Conservation (phyloP, 2,329 filamentous ascomycete species). For the Macrophomina tecta region DNA sequence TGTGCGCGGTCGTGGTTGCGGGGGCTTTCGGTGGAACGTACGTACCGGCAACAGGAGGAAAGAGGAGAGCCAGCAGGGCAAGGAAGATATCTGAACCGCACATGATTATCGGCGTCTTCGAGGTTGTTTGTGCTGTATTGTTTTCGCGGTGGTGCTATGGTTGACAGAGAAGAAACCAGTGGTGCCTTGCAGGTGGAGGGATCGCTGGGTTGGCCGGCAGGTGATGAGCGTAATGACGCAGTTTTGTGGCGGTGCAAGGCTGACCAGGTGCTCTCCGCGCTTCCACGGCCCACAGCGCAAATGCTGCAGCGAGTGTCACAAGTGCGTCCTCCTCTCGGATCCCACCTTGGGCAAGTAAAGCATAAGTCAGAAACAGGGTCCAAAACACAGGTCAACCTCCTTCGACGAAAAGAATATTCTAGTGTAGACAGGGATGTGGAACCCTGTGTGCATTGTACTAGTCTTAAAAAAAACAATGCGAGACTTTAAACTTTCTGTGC, state of each 20-base stretch:
- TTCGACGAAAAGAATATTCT: neutral
- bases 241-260: conserved; percentile 6
- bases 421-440: neutral
- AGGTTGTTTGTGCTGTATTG: neutral
- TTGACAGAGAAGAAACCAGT: neutral
- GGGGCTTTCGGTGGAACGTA: conserved; percentile 30
- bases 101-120: conserved; percentile 45
- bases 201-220: conserved; percentile 10
- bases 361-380: neutral
- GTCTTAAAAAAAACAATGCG: no score
- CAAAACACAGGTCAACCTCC: neutral
- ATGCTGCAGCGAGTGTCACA: neutral
- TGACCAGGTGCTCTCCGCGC: neutral
- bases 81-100: conserved; percentile 67
- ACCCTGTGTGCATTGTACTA: neutral
- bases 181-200: conserved; percentile 20
- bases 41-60: conserved; percentile 64
- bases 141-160: neutral
- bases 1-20: conserved; percentile 32
- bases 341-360: neutral
- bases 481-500: no score
- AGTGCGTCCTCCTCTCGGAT: neutral
- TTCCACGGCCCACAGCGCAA: conserved; percentile 1
- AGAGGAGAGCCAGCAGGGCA: conserved; percentile 65
- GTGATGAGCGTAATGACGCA: conserved; percentile 24